These are phyloP conservation scores for Trichoderma sp. DNA, from an alignment of 2,329 filamentous ascomycete species.

Conservation along the genomic window DNA sequence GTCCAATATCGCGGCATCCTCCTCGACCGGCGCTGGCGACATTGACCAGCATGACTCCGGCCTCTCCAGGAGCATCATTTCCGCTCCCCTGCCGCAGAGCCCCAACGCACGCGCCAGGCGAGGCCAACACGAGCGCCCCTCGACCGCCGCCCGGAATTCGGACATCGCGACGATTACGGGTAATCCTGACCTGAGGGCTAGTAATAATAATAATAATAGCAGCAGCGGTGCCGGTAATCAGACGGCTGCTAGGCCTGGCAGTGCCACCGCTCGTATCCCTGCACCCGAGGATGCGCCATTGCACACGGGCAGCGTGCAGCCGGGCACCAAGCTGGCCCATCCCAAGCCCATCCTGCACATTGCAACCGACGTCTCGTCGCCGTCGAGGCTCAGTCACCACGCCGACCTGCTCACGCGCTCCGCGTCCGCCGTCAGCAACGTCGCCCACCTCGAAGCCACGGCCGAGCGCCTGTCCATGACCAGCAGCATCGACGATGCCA, in stretches of 20 bases:
- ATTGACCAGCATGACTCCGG: slow-evolving; percentile 17
- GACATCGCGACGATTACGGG: slow-evolving; percentile 10
- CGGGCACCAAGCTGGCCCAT: slow-evolving; percentile 47
- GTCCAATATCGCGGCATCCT: not conserved
- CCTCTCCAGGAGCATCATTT: slow-evolving; percentile 27
- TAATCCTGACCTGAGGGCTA: not conserved
- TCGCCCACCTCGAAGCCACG: slow-evolving; percentile 73
- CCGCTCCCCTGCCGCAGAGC: slow-evolving; percentile 24
- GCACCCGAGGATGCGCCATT: slow-evolving; percentile 36
- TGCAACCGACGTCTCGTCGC: slow-evolving; percentile 49
- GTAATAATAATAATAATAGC: not conserved
- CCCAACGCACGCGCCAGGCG: slow-evolving; percentile 28
- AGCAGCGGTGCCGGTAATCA: not conserved
- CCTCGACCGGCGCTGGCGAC: slow-evolving; percentile 5
- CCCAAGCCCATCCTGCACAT: slow-evolving; percentile 53
- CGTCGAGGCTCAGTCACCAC: slow-evolving; percentile 55
- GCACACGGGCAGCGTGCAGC: slow-evolving; percentile 45
- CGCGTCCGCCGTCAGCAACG: slow-evolving; percentile 65
- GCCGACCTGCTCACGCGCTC: slow-evolving; percentile 65
- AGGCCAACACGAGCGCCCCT: slow-evolving; percentile 26
- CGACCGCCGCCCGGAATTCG: slow-evolving; percentile 16
- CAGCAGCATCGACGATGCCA: slow-evolving; percentile 77
- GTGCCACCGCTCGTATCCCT: not conserved
- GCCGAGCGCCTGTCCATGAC: slow-evolving; percentile 74
- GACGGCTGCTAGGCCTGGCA: not conserved